Conservation (phyloP, 208 protist genomes). For the Leishmania tarentolae region DNA sequence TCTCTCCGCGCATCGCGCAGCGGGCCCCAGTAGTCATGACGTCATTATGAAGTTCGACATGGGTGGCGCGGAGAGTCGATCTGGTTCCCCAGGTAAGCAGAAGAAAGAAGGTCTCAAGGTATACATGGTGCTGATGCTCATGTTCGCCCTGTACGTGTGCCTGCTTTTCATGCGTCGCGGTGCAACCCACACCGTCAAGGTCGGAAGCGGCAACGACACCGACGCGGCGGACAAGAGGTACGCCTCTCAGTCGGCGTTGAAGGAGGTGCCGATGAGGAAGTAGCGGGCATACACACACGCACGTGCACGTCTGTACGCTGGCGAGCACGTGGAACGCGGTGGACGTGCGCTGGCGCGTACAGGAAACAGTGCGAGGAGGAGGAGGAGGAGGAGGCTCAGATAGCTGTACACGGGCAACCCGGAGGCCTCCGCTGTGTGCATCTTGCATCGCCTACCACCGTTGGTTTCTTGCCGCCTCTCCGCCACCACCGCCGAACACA, state of each 20-base stretch:
- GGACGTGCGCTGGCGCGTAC: neutral
- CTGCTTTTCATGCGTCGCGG: constrained; percentile 29
- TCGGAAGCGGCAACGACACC: neutral
- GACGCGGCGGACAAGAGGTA: neutral
- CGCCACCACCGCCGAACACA: no score
- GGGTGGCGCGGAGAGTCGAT: neutral
- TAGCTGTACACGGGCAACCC: neutral
- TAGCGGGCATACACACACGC: neutral
- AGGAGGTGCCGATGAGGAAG: neutral
- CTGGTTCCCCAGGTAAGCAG: neutral
- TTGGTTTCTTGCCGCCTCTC: neutral
- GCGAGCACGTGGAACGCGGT: neutral
- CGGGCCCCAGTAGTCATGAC: neutral
- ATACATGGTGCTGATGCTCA: constrained; percentile 37
- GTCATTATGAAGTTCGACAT: constrained; percentile 22
- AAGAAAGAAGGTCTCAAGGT: constrained; percentile 39
- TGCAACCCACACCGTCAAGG: neutral
- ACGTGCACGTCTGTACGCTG: no score
- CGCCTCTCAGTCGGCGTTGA: constrained; percentile 10
- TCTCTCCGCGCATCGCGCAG: neutral
- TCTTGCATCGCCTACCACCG: neutral
- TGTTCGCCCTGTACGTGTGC: constrained; percentile 39
- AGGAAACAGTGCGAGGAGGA: no score
- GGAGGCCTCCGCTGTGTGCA: no score
- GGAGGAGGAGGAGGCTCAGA: neutral